Conservation (phyloP, 352 stramenopile species). For the Pythium coloratum region DNA sequence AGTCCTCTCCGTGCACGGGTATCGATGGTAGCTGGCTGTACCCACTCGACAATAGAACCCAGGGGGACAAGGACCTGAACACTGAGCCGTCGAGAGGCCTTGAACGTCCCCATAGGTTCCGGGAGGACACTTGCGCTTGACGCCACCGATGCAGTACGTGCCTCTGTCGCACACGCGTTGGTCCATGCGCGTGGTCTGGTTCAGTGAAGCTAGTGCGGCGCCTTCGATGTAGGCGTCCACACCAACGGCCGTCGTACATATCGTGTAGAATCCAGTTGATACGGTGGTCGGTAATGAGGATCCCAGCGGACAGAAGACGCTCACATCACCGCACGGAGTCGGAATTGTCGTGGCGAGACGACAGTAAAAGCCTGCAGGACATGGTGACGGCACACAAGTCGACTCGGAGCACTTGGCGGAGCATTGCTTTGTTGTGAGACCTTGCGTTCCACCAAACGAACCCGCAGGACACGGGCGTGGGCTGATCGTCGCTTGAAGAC, state of each 20-base stretch:
- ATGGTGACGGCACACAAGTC: conserved; percentile 46
- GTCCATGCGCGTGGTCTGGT: conserved; percentile 42
- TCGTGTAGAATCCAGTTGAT: conserved; percentile 59
- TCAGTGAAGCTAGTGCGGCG: conserved; percentile 27
- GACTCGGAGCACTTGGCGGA: conserved; percentile 40
- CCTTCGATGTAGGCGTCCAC: conserved; percentile 51
- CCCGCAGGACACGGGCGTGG: conserved; percentile 49
- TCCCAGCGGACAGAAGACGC: conserved; percentile 50
- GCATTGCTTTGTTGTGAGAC: conserved; percentile 48
- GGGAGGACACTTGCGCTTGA: conserved; percentile 51
- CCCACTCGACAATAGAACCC: conserved; percentile 68
- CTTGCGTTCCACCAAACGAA: conserved; percentile 34
- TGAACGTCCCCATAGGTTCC: conserved; percentile 45
- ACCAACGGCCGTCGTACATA: conserved; percentile 30
- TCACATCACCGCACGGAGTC: conserved; percentile 36
- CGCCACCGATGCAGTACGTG: conserved; percentile 50
- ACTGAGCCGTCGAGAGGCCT: conserved; percentile 44
- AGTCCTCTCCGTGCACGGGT: conserved; percentile 37
- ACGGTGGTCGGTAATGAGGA: conserved; percentile 41
- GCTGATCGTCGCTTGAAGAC: conserved; percentile 35
- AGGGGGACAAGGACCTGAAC: conserved; percentile 52
- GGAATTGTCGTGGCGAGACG: conserved; percentile 36
- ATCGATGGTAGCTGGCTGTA: conserved; percentile 34
- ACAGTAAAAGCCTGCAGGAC: conserved; percentile 61
- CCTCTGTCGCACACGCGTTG: conserved; percentile 56